Evolutionary conservation across 176 grass and related monocot species (phyloP).

Genomic region (Eragrostis nindensis): DNA sequence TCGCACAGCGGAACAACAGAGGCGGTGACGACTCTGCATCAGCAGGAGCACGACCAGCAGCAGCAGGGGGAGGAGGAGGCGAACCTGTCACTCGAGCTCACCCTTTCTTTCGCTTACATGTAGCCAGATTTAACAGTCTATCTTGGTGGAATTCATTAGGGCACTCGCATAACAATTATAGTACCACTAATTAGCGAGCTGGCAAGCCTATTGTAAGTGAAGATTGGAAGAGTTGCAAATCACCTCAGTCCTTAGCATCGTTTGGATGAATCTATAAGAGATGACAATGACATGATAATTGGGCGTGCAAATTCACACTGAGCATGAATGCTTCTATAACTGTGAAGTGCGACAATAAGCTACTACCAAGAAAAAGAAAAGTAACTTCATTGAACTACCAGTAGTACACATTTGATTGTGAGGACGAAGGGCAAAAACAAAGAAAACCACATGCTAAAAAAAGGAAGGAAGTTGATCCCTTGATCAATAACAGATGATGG

Average conservation of each 20-base stretch:
- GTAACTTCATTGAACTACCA: conserved; percentile 29
- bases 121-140: conserved; percentile 15
- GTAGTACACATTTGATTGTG: conserved; percentile 29
- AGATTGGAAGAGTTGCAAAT: conserved; percentile 18
- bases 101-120: conserved; percentile 90
- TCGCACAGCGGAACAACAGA: conserved; percentile 21
- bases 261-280: background rate
- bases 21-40: conserved; percentile 6
- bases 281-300: too few relatives aligned
- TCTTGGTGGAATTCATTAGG: background rate
- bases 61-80: conserved; percentile 15
- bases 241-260: background rate
- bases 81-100: conserved; percentile 65
- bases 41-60: conserved; percentile 31
- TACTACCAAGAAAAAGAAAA: background rate
- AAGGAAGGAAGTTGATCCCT: background rate
- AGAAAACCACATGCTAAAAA: background rate
- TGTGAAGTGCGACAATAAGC: background rate
- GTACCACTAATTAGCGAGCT: conserved; percentile 21
- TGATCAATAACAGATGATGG: too few relatives aligned
- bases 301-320: background rate
- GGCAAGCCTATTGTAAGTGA: conserved; percentile 22
- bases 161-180: background rate
- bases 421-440: background rate
- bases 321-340: background rate